Percentiles rank a stretch among this genome's conserved stretches.
These are phyloP conservation scores for Prunus fruticosa DNA, from an alignment of 306 rosid genomes.

Conservation along the genomic window DNA sequence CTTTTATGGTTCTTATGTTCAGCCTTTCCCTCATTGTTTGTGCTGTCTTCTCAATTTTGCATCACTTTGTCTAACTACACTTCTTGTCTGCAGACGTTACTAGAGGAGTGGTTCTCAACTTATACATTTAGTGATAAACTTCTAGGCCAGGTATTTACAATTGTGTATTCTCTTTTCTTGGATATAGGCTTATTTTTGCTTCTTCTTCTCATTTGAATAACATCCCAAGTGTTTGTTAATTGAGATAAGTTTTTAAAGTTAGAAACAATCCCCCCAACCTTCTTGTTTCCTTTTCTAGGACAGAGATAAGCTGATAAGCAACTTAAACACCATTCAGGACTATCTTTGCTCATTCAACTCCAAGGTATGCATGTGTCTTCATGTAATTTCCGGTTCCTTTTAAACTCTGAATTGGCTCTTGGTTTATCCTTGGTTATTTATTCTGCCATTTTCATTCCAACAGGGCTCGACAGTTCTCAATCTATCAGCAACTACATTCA, in stretches of 20 bases:
- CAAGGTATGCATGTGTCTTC: conserved; percentile 45
- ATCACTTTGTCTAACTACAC: not conserved
- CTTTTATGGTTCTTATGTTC: not conserved
- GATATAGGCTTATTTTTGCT: not conserved
- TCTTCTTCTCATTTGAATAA: not conserved
- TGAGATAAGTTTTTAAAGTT: not conserved
- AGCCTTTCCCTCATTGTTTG: not conserved
- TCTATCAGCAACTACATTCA: conserved; percentile 78
- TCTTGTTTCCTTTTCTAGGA: conserved; percentile 49
- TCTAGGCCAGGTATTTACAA: conserved; percentile 53
- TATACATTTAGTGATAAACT: conserved; percentile 55
- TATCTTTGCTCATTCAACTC: conserved; percentile 83
- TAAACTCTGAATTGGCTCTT: not conserved
- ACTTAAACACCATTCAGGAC: conserved; percentile 86
- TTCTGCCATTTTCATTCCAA: conserved; percentile 8
- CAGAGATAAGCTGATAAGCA: conserved; percentile 62
- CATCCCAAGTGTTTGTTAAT: not conserved
- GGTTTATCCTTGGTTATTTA: not conserved
- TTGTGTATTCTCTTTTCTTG: not conserved
- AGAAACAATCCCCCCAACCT: not conserved
- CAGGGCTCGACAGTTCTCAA: conserved; percentile 87
- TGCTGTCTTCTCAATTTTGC: not conserved
- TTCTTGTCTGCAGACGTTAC: conserved; percentile 60
- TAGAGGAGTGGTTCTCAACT: conserved; percentile 85
- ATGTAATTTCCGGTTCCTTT: not conserved